Evolutionary conservation across 2,329 filamentous ascomycete genomes (phyloP).

Genomic region (Macrophomina tecta): DNA sequence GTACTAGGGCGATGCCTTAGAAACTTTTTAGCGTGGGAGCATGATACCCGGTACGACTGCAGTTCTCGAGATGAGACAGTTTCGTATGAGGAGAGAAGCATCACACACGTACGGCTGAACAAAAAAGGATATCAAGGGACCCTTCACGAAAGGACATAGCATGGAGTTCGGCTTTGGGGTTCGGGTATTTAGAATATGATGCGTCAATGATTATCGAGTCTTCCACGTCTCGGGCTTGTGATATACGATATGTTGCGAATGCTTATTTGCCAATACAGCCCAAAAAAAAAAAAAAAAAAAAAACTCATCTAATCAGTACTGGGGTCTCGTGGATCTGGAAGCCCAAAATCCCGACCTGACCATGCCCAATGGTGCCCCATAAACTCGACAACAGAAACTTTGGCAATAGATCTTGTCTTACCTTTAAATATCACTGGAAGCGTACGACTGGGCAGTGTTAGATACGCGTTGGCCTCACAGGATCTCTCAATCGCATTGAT

Average conservation of each 20-base stretch:
- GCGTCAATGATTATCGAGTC: not conserved
- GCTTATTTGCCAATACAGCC: too few species aligned
- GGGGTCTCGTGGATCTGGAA: too few species aligned
- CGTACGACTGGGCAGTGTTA: too few species aligned
- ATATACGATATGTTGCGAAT: not conserved
- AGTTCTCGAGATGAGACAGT: not conserved
- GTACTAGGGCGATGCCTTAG: not conserved
- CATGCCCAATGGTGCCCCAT: too few species aligned
- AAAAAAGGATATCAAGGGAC: not conserved
- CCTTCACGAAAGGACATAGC: not conserved
- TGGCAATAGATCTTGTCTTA: too few species aligned
- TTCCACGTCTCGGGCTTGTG: not conserved
- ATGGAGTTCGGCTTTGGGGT: not conserved
- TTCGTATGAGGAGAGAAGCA: not conserved
- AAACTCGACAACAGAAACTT: too few species aligned
- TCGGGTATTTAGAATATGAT: not conserved
- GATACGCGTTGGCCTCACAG: too few species aligned
- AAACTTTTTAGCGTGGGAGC: not conserved
- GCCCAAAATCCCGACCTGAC: too few species aligned
- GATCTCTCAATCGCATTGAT: too few species aligned
- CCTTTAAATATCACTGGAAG: too few species aligned
- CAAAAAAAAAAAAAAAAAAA: too few species aligned
- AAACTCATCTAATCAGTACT: too few species aligned
- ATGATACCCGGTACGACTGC: conserved; percentile 11
- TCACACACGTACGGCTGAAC: not conserved